Conservation (phyloP, 106 monocot species). For the Dactylorhiza incarnata region DNA sequence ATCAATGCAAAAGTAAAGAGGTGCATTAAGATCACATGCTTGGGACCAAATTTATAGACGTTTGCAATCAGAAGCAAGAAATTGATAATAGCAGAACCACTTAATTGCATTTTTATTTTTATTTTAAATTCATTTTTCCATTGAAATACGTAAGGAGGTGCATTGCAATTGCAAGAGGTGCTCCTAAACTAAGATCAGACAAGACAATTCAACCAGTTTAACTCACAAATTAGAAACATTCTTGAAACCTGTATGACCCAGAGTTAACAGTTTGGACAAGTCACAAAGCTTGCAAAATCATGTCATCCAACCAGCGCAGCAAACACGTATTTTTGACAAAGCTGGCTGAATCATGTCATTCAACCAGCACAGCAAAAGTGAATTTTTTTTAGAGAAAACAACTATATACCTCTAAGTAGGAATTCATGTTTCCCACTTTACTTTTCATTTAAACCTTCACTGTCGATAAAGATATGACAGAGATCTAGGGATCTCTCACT, state of each 20-base stretch:
- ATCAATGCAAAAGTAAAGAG: constrained; percentile 1
- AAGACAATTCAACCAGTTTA: background rate
- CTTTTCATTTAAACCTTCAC: background rate
- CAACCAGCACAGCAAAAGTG: background rate
- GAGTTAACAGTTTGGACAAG: background rate
- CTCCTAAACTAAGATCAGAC: background rate
- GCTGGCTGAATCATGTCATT: background rate
- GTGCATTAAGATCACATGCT: background rate
- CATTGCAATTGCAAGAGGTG: background rate
- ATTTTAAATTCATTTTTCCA: background rate
- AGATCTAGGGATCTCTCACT: background rate
- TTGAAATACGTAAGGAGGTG: background rate
- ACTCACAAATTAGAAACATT: background rate
- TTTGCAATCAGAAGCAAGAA: background rate
- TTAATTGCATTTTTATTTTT: too few relatives aligned
- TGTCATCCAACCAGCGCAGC: background rate
- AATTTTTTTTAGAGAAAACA: background rate
- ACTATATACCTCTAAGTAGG: background rate
- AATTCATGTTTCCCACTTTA: background rate
- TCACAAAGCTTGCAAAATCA: background rate
- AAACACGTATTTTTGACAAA: background rate
- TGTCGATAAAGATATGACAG: background rate
- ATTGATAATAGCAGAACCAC: background rate
- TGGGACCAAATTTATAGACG: background rate
- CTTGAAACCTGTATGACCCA: background rate